Conservation (phyloP, 345 rosid genomes). For the Hibiscus syriacus region DNA sequence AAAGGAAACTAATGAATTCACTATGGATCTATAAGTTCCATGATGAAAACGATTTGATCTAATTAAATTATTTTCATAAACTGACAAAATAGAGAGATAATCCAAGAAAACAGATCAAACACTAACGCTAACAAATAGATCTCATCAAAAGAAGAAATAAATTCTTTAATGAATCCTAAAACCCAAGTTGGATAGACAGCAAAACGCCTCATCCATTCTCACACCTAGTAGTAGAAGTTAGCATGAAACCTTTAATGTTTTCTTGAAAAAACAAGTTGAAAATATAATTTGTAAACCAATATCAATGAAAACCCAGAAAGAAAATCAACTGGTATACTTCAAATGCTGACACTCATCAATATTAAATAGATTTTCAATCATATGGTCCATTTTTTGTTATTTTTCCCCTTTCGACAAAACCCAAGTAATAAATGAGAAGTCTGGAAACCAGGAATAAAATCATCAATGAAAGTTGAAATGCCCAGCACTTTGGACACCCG, state of each 20-base stretch:
- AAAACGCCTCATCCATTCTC: neutral
- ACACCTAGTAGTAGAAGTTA: neutral
- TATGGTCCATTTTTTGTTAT: neutral
- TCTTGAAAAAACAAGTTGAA: neutral
- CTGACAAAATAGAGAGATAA: no score
- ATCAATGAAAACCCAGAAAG: neutral
- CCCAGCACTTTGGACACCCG: no score
- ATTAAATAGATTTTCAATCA: conserved; percentile 6
- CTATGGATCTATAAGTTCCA: neutral
- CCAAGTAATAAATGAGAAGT: neutral
- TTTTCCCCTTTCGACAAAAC: no score
- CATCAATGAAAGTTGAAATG: neutral
- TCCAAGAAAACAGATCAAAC: neutral
- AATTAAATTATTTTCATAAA: no score
- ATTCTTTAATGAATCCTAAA: neutral
- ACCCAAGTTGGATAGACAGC: neutral
- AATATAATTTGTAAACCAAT: neutral
- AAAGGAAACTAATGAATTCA: neutral
- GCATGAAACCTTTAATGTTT: no score
- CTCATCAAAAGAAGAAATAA: neutral
- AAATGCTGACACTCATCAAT: conserved; percentile 14
- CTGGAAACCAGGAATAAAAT: neutral
- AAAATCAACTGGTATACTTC: neutral
- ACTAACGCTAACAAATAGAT: neutral
- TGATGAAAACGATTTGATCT: neutral